Percentiles rank a stretch among this genome's conserved stretches.
Evolutionary conservation across 129 eudicot genomes (phyloP).

Genomic region (Flaveria ramosissima): DNA sequence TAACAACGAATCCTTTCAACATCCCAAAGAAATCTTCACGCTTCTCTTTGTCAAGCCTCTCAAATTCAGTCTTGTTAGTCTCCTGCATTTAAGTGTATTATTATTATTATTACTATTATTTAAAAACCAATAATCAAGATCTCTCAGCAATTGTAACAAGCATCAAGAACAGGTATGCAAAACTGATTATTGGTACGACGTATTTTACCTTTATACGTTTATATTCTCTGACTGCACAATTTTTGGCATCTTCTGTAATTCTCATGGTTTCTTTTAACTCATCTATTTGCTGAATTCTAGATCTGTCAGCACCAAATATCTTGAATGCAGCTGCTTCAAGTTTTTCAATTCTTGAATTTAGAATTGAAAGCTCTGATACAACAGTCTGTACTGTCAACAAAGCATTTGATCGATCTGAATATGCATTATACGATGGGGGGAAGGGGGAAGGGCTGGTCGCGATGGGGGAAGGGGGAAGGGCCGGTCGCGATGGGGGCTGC

Average conservation of each 20-base stretch:
- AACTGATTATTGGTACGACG: not conserved
- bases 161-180: not conserved
- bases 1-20: conserved; percentile 86
- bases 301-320: conserved; percentile 88
- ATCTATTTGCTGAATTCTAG: conserved; percentile 73
- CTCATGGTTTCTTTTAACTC: conserved; percentile 74
- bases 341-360: conserved; percentile 74
- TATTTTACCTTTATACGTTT: conserved; percentile 72
- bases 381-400: conserved; percentile 87
- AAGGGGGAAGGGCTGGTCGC: too few species aligned
- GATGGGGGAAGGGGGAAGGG: too few species aligned
- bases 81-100: conserved; percentile 50
- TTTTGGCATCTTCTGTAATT: conserved; percentile 75
- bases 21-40: conserved; percentile 71
- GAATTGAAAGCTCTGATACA: conserved; percentile 56
- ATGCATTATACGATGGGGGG: too few species aligned
- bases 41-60: conserved; percentile 73
- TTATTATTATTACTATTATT: not conserved
- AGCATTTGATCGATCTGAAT: conserved; percentile 87
- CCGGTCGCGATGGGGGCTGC: too few species aligned
- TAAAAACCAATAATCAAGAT: not conserved
- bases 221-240: conserved; percentile 62
- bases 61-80: conserved; percentile 76
- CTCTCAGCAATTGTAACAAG: not conserved
- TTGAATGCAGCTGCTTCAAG: conserved; percentile 86